A percentile compares a stretch with the other conserved stretches of the same genome.
Evolutionary conservation across 768 basidiomycete genomes (phyloP).

Genomic region (Boletus vermiculosoides): DNA sequence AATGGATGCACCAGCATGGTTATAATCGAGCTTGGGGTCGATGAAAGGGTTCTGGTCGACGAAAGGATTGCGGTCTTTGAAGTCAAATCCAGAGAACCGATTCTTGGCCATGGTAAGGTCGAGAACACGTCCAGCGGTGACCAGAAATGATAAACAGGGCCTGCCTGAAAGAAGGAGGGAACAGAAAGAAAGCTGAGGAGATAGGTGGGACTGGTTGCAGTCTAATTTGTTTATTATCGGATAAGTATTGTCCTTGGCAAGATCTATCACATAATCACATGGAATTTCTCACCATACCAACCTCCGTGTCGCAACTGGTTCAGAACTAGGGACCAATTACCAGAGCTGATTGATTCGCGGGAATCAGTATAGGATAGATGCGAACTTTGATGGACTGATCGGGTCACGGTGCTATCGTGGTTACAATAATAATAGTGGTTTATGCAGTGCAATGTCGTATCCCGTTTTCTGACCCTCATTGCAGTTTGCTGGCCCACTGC

Average conservation of each 20-base stretch:
- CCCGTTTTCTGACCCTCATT: neutral
- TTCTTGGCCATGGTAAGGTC: slow-evolving; percentile 35
- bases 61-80: slow-evolving; percentile 53
- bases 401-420: no score
- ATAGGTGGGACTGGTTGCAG: neutral
- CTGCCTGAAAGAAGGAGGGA: slow-evolving; percentile 24
- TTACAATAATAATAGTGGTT: no score
- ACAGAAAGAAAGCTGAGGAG: neutral
- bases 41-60: slow-evolving; percentile 51
- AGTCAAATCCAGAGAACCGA: slow-evolving; percentile 66
- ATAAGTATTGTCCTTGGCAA: neutral
- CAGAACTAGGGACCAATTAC: no score
- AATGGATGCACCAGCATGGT: slow-evolving; percentile 26
- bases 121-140: slow-evolving; percentile 20
- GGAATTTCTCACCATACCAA: slow-evolving; percentile 8
- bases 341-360: neutral
- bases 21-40: slow-evolving; percentile 33
- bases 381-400: neutral
- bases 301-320: neutral
- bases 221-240: slow-evolving; percentile 7
- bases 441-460: no score
- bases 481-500: neutral
- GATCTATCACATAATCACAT: slow-evolving; percentile 11
- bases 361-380: slow-evolving; percentile 1
- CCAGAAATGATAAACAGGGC: slow-evolving; percentile 21